phyloP scores from a whole-genome alignment of 169 alveolate genomes.

The Eimeria acervulina region DNA sequence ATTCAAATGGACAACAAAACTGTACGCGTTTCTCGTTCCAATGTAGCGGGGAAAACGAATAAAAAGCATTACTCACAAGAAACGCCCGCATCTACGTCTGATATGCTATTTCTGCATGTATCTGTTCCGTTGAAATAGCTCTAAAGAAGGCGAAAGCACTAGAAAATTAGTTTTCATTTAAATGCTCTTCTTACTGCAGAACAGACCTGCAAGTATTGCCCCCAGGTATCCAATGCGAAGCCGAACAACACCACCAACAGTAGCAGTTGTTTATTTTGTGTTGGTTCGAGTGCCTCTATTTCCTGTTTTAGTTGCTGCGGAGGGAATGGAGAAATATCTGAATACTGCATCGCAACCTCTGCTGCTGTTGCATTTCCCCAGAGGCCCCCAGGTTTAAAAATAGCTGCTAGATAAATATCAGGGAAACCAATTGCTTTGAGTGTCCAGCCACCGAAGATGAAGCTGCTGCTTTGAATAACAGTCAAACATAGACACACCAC shows the following conservation, averaged over 20 bases:
- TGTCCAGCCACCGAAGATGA: constrained; percentile 73
- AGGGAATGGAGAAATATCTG: neutral
- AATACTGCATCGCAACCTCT: neutral
- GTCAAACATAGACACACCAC: constrained; percentile 27
- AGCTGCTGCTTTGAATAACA: constrained; percentile 7
- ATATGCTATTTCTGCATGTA: too few species aligned
- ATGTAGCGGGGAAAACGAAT: too few species aligned
- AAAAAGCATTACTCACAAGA: too few species aligned
- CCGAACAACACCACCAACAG: neutral
- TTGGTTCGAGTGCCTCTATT: too few species aligned
- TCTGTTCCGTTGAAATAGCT: too few species aligned
- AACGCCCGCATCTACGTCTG: too few species aligned
- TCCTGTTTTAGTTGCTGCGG: neutral
- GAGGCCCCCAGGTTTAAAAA: constrained; percentile 51
- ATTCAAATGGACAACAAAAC: neutral
- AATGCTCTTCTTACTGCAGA: too few species aligned
- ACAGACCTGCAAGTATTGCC: constrained; percentile 33
- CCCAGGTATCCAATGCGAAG: constrained; percentile 2
- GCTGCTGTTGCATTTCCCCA: constrained; percentile 15
- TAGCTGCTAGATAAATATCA: constrained; percentile 67
- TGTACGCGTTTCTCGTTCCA: too few species aligned
- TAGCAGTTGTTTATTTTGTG: neutral
- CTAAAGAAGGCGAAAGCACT: too few species aligned
- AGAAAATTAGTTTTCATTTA: too few species aligned
- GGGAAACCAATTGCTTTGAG: constrained; percentile 76